Percentiles rank a stretch among this genome's conserved stretches.
Evolutionary conservation across 129 eudicot genomes (phyloP).

Genomic region (Cynara cardunculus): DNA sequence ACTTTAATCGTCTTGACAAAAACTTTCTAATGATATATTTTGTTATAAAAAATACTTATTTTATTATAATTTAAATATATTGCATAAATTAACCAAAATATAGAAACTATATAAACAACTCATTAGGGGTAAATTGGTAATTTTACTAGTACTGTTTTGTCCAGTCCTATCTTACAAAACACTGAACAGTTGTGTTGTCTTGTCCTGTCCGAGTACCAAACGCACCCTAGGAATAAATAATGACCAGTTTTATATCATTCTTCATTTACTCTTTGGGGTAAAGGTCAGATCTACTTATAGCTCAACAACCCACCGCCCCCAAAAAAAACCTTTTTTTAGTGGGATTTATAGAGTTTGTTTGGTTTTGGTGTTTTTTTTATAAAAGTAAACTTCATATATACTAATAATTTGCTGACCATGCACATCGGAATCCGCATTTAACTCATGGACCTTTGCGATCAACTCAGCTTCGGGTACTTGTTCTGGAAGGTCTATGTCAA

Average conservation of each 20-base stretch:
- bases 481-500: constrained; percentile 76
- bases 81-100: too few relatives aligned
- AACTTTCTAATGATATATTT: too few relatives aligned
- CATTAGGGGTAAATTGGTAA: too few relatives aligned
- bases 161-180: too few relatives aligned
- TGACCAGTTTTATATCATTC: not conserved
- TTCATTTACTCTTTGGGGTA: not conserved
- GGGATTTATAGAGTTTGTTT: not conserved
- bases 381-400: not conserved
- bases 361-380: not conserved
- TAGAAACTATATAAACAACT: too few relatives aligned
- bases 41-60: too few relatives aligned
- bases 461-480: constrained; percentile 73
- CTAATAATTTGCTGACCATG: constrained; percentile 56
- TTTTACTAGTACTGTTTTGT: too few relatives aligned
- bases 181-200: too few relatives aligned
- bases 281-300: not conserved
- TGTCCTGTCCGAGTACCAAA: too few relatives aligned
- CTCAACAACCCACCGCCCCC: not conserved
- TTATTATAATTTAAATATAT: too few relatives aligned
- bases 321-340: not conserved
- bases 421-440: constrained; percentile 75
- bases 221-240: too few relatives aligned
- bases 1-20: too few relatives aligned
- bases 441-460: constrained; percentile 80